Percentiles rank a stretch among this genome's conserved stretches.
Evolutionary conservation across 1,284 basidiomycete species (phyloP).

Genomic region (Cryptococcus sp.): DNA sequence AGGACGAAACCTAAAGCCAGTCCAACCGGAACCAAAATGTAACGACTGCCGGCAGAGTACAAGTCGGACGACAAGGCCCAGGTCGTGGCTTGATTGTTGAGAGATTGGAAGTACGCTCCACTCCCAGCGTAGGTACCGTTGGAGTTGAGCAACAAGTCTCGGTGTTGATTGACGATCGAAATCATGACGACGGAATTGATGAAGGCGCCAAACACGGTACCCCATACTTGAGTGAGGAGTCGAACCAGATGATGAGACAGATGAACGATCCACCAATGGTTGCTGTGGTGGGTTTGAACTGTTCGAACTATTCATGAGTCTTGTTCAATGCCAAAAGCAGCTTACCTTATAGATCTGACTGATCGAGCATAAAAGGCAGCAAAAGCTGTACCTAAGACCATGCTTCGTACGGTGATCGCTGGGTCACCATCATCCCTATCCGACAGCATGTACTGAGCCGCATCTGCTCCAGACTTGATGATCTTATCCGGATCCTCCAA

Average conservation of each 20-base stretch:
- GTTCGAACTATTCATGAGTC: conserved; percentile 22
- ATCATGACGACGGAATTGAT: conserved; percentile 30
- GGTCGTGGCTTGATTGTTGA: conserved; percentile 14
- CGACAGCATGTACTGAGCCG: conserved; percentile 60
- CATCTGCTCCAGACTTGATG: conserved; percentile 53
- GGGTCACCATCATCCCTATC: conserved; percentile 60
- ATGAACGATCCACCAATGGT: conserved; percentile 59
- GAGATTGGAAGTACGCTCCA: conserved; percentile 10
- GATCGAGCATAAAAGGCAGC: conserved; percentile 55
- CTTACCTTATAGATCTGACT: conserved; percentile 16
- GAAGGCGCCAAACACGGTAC: conserved; percentile 28
- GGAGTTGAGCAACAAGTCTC: conserved; percentile 15
- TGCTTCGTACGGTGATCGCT: conserved; percentile 58
- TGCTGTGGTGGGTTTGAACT: conserved; percentile 60
- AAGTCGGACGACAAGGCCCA: conserved; percentile 21
- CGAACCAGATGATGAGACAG: conserved; percentile 56
- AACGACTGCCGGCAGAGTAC: conserved; percentile 3
- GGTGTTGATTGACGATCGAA: conserved; percentile 23
- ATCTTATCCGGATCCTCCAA: conserved; percentile 1
- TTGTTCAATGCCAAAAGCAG: neutral
- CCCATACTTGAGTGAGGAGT: conserved; percentile 28
- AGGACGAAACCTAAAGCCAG: conserved; percentile 13
- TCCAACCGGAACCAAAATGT: conserved; percentile 15
- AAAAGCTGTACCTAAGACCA: conserved; percentile 57
- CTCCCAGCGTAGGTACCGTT: conserved; percentile 16